Conservation (phyloP, 2,329 filamentous ascomycete species). For the Orbilia quercus region DNA sequence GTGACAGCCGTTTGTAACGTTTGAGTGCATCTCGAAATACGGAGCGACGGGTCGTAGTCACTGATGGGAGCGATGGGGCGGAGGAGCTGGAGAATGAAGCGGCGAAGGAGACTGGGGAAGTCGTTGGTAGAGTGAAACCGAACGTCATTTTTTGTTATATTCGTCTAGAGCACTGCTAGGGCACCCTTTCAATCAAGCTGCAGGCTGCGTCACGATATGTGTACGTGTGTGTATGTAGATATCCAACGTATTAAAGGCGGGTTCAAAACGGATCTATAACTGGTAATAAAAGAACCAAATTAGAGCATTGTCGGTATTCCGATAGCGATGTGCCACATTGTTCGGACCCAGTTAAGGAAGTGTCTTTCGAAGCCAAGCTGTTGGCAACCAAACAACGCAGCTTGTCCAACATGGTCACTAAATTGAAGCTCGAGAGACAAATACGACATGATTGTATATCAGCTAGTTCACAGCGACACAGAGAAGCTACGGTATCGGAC, state of each 20-base stretch:
- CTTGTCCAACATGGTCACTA: background rate
- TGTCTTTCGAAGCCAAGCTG: slow-evolving; percentile 32
- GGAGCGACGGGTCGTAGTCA: slow-evolving; percentile 83
- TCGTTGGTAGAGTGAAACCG: slow-evolving; percentile 87
- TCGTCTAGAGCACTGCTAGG: background rate
- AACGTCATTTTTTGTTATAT: slow-evolving; percentile 80
- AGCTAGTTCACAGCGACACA: no score
- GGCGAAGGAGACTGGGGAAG: slow-evolving; percentile 85
- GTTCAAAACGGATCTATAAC: no score
- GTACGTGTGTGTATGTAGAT: no score
- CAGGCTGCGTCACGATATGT: background rate
- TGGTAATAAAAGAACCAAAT: no score
- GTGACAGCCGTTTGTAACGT: slow-evolving; percentile 81
- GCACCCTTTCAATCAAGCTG: slow-evolving; percentile 2
- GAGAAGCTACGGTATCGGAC: no score
- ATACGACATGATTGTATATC: no score
- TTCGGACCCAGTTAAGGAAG: slow-evolving; percentile 1
- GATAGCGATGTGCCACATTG: background rate
- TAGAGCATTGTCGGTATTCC: background rate
- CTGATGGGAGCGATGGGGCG: slow-evolving; percentile 87
- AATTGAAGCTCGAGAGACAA: no score
- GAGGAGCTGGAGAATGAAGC: slow-evolving; percentile 80
- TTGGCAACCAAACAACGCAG: slow-evolving; percentile 40
- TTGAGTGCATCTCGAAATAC: slow-evolving; percentile 86
- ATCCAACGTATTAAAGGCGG: no score